phyloP scores from a whole-genome alignment of 1,284 basidiomycete species.

The Heterobasidion annosum region DNA sequence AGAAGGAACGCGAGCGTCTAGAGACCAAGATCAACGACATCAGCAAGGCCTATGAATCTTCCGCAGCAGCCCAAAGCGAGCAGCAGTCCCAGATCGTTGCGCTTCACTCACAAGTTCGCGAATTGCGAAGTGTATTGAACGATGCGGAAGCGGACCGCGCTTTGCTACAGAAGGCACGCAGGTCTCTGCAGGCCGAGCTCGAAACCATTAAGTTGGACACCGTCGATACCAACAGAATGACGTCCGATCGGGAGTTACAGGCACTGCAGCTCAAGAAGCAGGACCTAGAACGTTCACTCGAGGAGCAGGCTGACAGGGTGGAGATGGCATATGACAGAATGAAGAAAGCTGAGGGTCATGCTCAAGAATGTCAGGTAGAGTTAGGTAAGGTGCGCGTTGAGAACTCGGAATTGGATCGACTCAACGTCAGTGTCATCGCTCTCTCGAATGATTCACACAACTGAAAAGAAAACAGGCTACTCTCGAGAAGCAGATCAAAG shows the following conservation, averaged over 20 bases:
- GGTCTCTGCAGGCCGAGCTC: conserved; percentile 70
- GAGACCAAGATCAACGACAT: conserved; percentile 75
- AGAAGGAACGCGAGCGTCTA: conserved; percentile 78
- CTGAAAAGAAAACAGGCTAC: conserved; percentile 43
- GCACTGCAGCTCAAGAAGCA: conserved; percentile 70
- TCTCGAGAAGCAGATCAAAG: conserved; percentile 77
- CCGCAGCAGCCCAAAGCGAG: conserved; percentile 63
- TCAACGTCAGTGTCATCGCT: conserved; percentile 47
- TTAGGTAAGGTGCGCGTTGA: conserved; percentile 67
- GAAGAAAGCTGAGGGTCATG: conserved; percentile 72
- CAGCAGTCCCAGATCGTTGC: conserved; percentile 79
- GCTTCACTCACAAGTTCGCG: conserved; percentile 77
- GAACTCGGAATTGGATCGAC: conserved; percentile 69
- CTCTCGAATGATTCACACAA: conserved; percentile 2
- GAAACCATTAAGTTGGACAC: conserved; percentile 73
- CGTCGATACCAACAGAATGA: conserved; percentile 61
- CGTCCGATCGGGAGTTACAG: conserved; percentile 69
- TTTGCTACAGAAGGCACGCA: conserved; percentile 75
- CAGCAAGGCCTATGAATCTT: conserved; percentile 71
- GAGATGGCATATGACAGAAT: conserved; percentile 66
- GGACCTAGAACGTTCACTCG: conserved; percentile 69
- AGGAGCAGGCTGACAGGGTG: conserved; percentile 71
- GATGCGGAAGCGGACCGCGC: conserved; percentile 78
- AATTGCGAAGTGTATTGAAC: conserved; percentile 72
- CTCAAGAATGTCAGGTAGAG: conserved; percentile 68